A percentile compares a stretch with the other conserved stretches of the same genome.
phyloP scores from a whole-genome alignment of 2,329 filamentous ascomycete species.

The Colletotrichum eremochloae region DNA sequence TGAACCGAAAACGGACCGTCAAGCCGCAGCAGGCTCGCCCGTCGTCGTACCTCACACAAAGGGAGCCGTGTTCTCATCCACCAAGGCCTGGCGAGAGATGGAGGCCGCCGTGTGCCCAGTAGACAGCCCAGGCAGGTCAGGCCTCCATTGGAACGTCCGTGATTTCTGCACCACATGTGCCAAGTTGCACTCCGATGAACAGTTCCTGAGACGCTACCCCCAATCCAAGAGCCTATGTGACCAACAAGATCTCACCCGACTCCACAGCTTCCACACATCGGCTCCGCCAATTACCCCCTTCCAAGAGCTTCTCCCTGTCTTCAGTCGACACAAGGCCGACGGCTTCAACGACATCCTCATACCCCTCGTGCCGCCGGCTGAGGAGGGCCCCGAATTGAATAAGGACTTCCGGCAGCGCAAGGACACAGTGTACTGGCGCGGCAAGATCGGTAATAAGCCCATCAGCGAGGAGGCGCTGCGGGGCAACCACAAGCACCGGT shows the following conservation, averaged over 20 bases:
- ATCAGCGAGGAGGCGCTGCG: constrained; percentile 68
- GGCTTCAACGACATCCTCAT: constrained; percentile 84
- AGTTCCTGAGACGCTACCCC: constrained; percentile 76
- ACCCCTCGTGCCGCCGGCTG: constrained; percentile 65
- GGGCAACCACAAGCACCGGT: constrained; percentile 76
- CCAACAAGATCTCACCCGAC: constrained; percentile 79
- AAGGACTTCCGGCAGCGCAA: constrained; percentile 71
- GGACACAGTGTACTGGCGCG: constrained; percentile 80
- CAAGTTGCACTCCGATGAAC: constrained; percentile 73
- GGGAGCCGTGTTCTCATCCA: constrained; percentile 7
- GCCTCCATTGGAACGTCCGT: constrained; percentile 73
- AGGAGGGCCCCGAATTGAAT: constrained; percentile 60
- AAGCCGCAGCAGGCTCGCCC: not conserved
- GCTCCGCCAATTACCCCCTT: constrained; percentile 73
- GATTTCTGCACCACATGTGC: constrained; percentile 75
- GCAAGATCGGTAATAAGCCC: constrained; percentile 71
- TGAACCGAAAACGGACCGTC: not conserved
- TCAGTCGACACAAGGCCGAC: constrained; percentile 79
- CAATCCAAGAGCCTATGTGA: constrained; percentile 77
- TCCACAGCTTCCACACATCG: constrained; percentile 81
- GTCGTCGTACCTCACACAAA: not conserved
- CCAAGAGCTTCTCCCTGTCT: constrained; percentile 77
- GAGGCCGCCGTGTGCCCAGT: constrained; percentile 70
- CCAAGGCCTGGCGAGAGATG: constrained; percentile 56
- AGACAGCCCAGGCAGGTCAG: constrained; percentile 69